Percentiles rank a stretch among this genome's conserved stretches.
Evolutionary conservation across 371 early-diverging fungal genomes (phyloP).

Genomic region (Mortierella sp.): DNA sequence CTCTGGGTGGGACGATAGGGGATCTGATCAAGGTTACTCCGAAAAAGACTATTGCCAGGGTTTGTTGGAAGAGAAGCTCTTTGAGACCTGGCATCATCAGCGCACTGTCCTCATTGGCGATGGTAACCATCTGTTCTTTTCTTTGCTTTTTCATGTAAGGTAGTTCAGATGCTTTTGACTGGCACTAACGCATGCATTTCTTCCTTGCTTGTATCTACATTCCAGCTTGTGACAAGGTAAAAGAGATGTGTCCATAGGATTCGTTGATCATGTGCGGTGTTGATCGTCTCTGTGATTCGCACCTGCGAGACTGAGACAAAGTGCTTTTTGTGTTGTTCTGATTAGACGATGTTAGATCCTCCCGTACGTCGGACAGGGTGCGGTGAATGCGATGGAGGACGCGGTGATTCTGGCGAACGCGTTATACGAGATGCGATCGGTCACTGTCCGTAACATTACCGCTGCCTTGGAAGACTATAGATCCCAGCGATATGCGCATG

Average conservation of each 20-base stretch:
- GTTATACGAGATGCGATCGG: conserved; percentile 18
- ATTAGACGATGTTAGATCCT: too few relatives aligned
- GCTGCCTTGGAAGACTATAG: conserved; percentile 24
- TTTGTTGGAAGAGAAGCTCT: conserved; percentile 36
- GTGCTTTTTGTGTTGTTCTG: neutral
- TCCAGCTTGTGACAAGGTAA: neutral
- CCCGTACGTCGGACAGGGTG: conserved; percentile 14
- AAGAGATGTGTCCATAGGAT: neutral
- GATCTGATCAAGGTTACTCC: conserved; percentile 17
- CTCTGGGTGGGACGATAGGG: conserved; percentile 23
- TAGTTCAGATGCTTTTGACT: neutral
- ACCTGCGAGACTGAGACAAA: neutral
- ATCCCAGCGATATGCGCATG: conserved; percentile 9
- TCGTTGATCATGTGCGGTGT: neutral
- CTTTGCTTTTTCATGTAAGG: neutral
- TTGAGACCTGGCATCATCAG: conserved; percentile 25
- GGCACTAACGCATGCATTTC: neutral
- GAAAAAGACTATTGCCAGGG: conserved; percentile 14
- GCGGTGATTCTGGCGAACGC: conserved; percentile 32
- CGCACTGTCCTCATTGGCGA: conserved; percentile 32
- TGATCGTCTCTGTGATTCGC: too few relatives aligned
- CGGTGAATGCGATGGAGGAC: conserved; percentile 28
- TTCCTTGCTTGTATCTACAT: neutral
- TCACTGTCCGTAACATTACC: neutral
- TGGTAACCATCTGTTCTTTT: conserved; percentile 1